Conservation (phyloP, 495 filamentous ascomycete genomes). For the Lasiosphaeriaceae sp. region DNA sequence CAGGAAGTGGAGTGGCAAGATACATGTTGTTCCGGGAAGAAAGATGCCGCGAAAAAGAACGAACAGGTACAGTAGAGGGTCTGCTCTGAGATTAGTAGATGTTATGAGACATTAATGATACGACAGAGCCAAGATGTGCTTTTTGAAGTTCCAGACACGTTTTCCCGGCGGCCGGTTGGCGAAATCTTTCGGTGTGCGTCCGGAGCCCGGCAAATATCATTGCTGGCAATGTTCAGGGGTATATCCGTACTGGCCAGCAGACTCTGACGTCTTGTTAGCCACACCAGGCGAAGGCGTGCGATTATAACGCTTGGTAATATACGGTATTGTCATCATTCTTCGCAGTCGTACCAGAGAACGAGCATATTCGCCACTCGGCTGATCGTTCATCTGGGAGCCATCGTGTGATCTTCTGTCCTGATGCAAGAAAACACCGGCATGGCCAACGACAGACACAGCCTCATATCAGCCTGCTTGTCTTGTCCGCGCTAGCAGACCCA, state of each 20-base stretch:
- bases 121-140: not conserved
- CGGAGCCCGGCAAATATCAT: not conserved
- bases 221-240: not conserved
- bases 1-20: too few species aligned
- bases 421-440: not conserved
- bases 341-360: not conserved
- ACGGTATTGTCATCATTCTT: not conserved
- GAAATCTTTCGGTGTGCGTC: not conserved
- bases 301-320: not conserved
- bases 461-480: slow-evolving; percentile 1
- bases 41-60: not conserved
- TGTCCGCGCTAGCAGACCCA: not conserved
- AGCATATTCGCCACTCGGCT: not conserved
- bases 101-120: not conserved
- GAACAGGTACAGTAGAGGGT: not conserved
- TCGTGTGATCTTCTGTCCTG: not conserved
- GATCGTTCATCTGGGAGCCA: not conserved
- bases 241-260: not conserved
- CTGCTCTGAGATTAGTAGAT: not conserved
- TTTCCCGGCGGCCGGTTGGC: not conserved
- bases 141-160: not conserved
- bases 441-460: not conserved
- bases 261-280: not conserved
- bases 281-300: not conserved
- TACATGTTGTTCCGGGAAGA: not conserved